Conservation (phyloP, 805 yeast genomes). For the Kodamaea hsintzibuensis region DNA sequence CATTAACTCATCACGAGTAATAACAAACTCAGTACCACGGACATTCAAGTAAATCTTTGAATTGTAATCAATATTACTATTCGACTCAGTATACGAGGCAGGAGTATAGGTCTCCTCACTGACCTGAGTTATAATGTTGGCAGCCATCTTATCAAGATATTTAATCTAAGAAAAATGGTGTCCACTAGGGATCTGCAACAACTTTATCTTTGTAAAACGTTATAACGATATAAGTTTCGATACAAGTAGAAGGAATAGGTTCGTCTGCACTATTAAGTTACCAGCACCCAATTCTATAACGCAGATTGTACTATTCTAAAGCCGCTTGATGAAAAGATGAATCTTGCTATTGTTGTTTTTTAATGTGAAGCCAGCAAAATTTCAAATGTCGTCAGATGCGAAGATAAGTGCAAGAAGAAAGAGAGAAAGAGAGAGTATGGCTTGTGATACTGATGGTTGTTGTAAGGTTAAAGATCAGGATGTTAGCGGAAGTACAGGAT, state of each 20-base stretch:
- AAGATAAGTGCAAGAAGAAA: not conserved
- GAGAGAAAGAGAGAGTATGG: not conserved
- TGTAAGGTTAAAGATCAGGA: not conserved
- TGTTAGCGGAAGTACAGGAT: not conserved
- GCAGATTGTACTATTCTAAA: slow-evolving; percentile 1
- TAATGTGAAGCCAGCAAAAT: slow-evolving; percentile 2
- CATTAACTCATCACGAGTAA: slow-evolving; percentile 87
- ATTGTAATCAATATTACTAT: slow-evolving; percentile 50
- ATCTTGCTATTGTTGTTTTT: slow-evolving; percentile 2
- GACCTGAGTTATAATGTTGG: slow-evolving; percentile 72
- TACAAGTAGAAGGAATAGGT: not conserved
- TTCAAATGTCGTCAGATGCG: slow-evolving; percentile 2
- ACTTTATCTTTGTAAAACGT: not conserved
- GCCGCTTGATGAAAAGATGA: slow-evolving; percentile 1
- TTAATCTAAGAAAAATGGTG: too few species aligned
- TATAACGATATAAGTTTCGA: not conserved
- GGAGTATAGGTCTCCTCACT: slow-evolving; percentile 35
- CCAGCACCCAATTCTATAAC: slow-evolving; percentile 19
- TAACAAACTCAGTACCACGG: slow-evolving; percentile 70
- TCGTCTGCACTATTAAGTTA: slow-evolving; percentile 13
- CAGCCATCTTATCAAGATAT: slow-evolving; percentile 34
- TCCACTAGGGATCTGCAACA: not conserved
- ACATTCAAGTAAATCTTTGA: slow-evolving; percentile 76
- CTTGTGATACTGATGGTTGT: slow-evolving; percentile 2
- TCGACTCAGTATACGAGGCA: slow-evolving; percentile 22